phyloP scores from a whole-genome alignment of 192 early-diverging fungal species.

The Linnemannia hyalina region DNA sequence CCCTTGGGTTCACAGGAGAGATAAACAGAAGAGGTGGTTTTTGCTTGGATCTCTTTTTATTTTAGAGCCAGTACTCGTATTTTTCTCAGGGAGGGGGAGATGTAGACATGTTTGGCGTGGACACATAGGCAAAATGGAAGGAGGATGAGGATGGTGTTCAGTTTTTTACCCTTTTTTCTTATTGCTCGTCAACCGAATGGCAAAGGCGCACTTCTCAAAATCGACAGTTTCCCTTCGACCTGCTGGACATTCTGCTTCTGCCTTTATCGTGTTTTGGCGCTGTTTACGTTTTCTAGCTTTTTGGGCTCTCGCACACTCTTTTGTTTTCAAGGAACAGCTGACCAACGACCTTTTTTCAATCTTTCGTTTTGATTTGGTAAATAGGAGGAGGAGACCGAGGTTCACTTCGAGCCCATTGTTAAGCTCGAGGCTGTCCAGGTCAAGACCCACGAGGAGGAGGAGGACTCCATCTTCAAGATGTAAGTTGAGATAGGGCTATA shows the following conservation, averaged over 20 bases:
- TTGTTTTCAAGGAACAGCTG: neutral
- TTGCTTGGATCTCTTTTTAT: neutral
- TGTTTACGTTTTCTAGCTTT: neutral
- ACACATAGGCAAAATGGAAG: neutral
- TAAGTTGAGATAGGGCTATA: slow-evolving; percentile 44
- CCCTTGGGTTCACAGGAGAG: too few relatives aligned
- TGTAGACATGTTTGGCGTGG: neutral
- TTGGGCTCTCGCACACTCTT: neutral
- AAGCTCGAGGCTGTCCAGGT: slow-evolving; percentile 92
- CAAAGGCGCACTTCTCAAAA: neutral
- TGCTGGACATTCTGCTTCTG: neutral
- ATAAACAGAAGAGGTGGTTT: too few relatives aligned
- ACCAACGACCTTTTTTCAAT: neutral
- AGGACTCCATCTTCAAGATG: slow-evolving; percentile 93
- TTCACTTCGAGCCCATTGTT: slow-evolving; percentile 97
- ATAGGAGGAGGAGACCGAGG: slow-evolving; percentile 85
- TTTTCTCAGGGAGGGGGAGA: neutral
- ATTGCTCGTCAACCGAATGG: neutral
- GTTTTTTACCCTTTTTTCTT: neutral
- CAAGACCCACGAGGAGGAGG: slow-evolving; percentile 98
- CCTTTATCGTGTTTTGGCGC: neutral
- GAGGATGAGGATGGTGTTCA: neutral
- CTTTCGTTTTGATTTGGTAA: neutral
- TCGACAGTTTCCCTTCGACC: neutral
- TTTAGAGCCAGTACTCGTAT: neutral